These are phyloP conservation scores for Skeletonema potamos DNA, from an alignment of 108 stramenopile species.

Conservation along the genomic window DNA sequence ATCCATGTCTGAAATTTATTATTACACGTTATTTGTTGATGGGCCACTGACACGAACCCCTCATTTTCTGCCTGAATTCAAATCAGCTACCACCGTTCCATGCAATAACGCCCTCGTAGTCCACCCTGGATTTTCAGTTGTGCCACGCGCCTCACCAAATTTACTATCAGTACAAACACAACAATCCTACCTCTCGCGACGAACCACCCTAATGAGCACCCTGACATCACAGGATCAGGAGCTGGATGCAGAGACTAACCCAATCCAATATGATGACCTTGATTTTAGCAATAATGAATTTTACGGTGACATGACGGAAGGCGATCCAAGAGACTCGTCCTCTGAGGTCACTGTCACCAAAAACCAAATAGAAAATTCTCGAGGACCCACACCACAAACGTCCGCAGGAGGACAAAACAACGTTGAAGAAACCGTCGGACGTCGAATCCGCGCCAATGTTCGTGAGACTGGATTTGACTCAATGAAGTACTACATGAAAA, in stretches of 20 bases:
- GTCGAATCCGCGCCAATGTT: constrained; percentile 66
- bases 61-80: background rate
- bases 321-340: background rate
- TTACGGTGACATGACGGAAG: background rate
- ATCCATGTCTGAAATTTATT: background rate
- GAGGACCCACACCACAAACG: background rate
- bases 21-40: background rate
- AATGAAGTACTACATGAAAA: constrained; percentile 83
- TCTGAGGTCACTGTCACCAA: background rate
- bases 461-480: constrained; percentile 79
- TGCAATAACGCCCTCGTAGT: constrained; percentile 16
- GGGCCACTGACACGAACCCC: background rate
- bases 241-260: background rate
- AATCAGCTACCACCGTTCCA: constrained; percentile 17
- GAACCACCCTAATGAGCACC: background rate
- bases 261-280: background rate
- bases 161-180: constrained; percentile 2
- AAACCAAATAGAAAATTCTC: background rate
- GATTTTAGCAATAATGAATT: background rate
- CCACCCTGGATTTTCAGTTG: constrained; percentile 10
- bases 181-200: background rate
- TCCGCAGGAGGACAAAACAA: constrained; percentile 10
- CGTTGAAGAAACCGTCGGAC: background rate
- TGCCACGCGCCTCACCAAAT: background rate
- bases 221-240: background rate